phyloP scores from a whole-genome alignment of 257 asterid species.

The Solanum sitiens region DNA sequence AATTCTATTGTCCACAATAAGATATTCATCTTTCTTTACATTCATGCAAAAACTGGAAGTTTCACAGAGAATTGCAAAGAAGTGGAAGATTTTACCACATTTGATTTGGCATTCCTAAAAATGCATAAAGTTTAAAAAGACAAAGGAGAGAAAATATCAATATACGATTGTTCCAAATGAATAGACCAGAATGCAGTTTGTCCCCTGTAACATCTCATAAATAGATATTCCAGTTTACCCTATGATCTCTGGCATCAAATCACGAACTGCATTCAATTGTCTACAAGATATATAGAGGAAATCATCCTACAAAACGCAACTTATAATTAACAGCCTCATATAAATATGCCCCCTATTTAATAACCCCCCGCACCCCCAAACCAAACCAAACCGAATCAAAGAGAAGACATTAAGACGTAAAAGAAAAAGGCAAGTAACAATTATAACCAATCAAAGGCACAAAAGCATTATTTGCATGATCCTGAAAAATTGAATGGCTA shows the following conservation, averaged over 20 bases:
- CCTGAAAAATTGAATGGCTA: not conserved
- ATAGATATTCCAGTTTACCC: not conserved
- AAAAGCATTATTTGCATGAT: not conserved
- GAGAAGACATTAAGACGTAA: not conserved
- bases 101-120: not conserved
- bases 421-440: not conserved
- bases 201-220: not conserved
- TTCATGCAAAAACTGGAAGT: not conserved
- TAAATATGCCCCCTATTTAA: not conserved
- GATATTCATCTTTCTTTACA: too few species aligned
- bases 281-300: not conserved
- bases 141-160: not conserved
- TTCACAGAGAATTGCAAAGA: not conserved
- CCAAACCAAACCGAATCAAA: too few species aligned
- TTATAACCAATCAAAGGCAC: not conserved
- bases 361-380: too few species aligned
- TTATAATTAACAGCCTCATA: not conserved
- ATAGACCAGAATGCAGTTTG: not conserved
- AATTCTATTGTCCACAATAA: too few species aligned
- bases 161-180: not conserved
- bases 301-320: not conserved
- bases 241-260: not conserved
- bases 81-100: not conserved
- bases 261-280: not conserved
- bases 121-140: not conserved